These are phyloP conservation scores for Gomphus bonarii DNA, from an alignment of 1,284 basidiomycete genomes.

Conservation along the genomic window DNA sequence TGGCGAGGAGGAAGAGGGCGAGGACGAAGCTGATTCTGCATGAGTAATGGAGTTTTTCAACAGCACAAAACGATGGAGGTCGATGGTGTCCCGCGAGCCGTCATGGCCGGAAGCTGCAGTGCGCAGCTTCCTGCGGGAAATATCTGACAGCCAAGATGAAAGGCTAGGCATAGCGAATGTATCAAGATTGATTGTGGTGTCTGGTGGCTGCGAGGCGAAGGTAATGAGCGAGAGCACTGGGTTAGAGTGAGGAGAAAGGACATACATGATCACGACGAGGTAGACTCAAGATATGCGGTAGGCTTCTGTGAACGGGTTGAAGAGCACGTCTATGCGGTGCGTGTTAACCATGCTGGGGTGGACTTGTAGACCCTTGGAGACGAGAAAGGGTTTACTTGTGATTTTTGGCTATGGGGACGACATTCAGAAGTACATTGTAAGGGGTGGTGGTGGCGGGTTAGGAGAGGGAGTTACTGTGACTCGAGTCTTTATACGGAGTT, in stretches of 20 bases:
- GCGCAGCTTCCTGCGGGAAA: conserved; percentile 61
- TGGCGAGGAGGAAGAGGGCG: conserved; percentile 17
- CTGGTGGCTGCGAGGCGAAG: not conserved
- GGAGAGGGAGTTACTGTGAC: not conserved
- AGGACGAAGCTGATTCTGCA: conserved; percentile 17
- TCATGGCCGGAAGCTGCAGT: conserved; percentile 34
- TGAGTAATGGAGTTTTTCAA: conserved; percentile 66
- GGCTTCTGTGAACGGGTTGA: conserved; percentile 13
- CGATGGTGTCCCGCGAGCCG: conserved; percentile 48
- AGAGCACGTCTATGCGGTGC: conserved; percentile 11
- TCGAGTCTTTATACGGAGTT: not conserved
- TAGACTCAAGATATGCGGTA: conserved; percentile 13
- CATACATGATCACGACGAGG: not conserved
- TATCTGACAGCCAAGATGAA: conserved; percentile 35
- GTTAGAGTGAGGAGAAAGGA: not conserved
- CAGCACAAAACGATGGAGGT: conserved; percentile 75
- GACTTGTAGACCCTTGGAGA: conserved; percentile 3
- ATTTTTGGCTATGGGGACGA: not conserved
- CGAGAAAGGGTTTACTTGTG: not conserved
- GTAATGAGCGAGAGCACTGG: not conserved
- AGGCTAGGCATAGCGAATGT: conserved; percentile 28
- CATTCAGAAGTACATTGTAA: not conserved
- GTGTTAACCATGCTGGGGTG: conserved; percentile 13
- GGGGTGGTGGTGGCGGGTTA: not conserved
- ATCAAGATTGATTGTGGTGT: not conserved